Percentiles rank a stretch among this genome's conserved stretches.
phyloP scores from a whole-genome alignment of 495 filamentous ascomycete species.

The Melanomma pulvis-pyrius region DNA sequence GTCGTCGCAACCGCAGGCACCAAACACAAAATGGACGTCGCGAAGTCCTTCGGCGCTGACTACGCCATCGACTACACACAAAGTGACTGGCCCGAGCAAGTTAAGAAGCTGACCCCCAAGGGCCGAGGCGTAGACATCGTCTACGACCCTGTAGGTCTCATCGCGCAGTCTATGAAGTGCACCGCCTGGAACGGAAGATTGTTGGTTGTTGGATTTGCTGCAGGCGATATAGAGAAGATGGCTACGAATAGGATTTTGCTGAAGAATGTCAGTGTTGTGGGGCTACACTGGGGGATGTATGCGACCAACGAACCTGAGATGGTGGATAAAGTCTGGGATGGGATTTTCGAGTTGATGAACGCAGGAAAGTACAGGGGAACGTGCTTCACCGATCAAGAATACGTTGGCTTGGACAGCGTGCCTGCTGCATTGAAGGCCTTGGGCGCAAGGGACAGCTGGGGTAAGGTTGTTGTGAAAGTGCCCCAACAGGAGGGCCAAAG shows the following conservation, averaged over 20 bases:
- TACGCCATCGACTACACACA: conserved; percentile 75
- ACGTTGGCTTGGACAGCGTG: conserved; percentile 79
- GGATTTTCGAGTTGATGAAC: conserved; percentile 73
- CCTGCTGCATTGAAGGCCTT: conserved; percentile 75
- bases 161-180: conserved; percentile 82
- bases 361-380: conserved; percentile 81
- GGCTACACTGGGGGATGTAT: conserved; percentile 91
- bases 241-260: conserved; percentile 87
- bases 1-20: conserved; percentile 89
- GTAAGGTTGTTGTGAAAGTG: conserved; percentile 91
- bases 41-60: conserved; percentile 80
- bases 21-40: conserved; percentile 74
- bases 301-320: conserved; percentile 69
- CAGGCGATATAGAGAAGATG: conserved; percentile 85
- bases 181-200: conserved; percentile 88
- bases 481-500: conserved; percentile 54
- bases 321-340: conserved; percentile 75
- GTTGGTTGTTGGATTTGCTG: conserved; percentile 88
- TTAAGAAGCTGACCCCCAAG: conserved; percentile 73
- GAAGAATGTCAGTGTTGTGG: conserved; percentile 91
- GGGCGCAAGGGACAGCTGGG: conserved; percentile 84
- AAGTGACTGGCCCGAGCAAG: conserved; percentile 71
- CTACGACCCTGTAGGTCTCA: conserved; percentile 86
- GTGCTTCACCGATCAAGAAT: conserved; percentile 78
- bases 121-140: conserved; percentile 83